These are phyloP conservation scores for Backusella macrospora DNA, from an alignment of 192 early-diverging fungal species.

Conservation along the genomic window DNA sequence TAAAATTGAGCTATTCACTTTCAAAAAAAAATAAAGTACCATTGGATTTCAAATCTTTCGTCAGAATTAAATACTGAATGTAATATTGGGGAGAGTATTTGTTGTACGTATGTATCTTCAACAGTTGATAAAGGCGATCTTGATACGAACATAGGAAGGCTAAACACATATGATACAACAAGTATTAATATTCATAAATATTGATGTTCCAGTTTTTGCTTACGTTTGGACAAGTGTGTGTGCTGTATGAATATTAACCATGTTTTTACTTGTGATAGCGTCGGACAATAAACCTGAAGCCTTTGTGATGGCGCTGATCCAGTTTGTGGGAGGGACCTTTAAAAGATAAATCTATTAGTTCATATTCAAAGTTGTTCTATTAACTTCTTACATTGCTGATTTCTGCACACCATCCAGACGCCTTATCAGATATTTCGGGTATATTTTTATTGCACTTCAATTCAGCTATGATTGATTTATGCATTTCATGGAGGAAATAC, in stretches of 20 bases:
- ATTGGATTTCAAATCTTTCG: neutral
- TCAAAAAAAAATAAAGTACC: slow-evolving; percentile 1
- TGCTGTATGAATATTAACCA: neutral
- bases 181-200: neutral
- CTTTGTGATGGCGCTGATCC: neutral
- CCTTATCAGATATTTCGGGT: neutral
- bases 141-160: neutral
- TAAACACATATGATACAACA: neutral
- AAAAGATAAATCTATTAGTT: neutral
- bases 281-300: neutral
- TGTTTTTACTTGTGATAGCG: neutral
- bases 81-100: neutral
- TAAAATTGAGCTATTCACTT: neutral
- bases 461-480: neutral
- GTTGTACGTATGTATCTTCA: neutral
- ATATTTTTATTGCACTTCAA: neutral
- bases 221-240: neutral
- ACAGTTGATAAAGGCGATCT: neutral
- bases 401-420: neutral
- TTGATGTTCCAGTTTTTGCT: neutral
- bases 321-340: neutral
- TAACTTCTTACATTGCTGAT: neutral
- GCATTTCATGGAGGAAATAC: neutral
- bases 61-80: neutral
- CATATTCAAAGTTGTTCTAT: neutral